Evolutionary conservation across 2,329 filamentous ascomycete species (phyloP).

Genomic region (Trichoderma koningii): DNA sequence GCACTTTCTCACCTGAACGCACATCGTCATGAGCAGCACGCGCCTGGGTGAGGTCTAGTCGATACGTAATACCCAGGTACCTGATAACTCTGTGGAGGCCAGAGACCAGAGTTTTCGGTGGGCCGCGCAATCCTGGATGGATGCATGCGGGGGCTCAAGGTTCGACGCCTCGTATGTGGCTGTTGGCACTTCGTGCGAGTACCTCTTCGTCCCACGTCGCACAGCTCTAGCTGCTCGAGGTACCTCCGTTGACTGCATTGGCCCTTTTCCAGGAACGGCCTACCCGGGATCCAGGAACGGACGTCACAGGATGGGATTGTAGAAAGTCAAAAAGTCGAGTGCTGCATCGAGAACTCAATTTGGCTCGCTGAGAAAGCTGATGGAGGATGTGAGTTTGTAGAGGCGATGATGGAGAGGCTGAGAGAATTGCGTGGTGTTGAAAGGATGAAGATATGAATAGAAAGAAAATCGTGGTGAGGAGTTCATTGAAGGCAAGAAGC

Average conservation of each 20-base stretch:
- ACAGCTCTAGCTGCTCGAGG: not conserved
- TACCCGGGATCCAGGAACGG: conserved; percentile 26
- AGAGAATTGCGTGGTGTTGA: not conserved
- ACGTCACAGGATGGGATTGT: not conserved
- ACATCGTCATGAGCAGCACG: not conserved
- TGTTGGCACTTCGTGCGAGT: not conserved
- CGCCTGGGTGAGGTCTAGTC: conserved; percentile 17
- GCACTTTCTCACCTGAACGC: not conserved
- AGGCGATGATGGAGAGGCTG: not conserved
- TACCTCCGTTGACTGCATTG: not conserved
- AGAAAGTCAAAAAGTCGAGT: not conserved
- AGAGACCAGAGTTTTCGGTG: conserved; percentile 4
- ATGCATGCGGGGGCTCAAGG: conserved; percentile 16
- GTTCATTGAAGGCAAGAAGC: not conserved
- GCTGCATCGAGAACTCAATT: not conserved
- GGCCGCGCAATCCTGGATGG: conserved; percentile 19
- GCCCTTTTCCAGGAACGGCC: conserved; percentile 10
- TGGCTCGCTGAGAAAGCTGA: not conserved
- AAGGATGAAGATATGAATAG: not conserved
- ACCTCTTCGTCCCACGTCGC: conserved; percentile 3
- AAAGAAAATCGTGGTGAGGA: not conserved
- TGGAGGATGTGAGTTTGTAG: not conserved
- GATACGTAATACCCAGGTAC: not conserved
- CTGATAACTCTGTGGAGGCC: not conserved
- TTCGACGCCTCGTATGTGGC: not conserved